These are phyloP conservation scores for Aspergillus ochraceus DNA, from an alignment of 2,329 filamentous ascomycete species.

Conservation along the genomic window DNA sequence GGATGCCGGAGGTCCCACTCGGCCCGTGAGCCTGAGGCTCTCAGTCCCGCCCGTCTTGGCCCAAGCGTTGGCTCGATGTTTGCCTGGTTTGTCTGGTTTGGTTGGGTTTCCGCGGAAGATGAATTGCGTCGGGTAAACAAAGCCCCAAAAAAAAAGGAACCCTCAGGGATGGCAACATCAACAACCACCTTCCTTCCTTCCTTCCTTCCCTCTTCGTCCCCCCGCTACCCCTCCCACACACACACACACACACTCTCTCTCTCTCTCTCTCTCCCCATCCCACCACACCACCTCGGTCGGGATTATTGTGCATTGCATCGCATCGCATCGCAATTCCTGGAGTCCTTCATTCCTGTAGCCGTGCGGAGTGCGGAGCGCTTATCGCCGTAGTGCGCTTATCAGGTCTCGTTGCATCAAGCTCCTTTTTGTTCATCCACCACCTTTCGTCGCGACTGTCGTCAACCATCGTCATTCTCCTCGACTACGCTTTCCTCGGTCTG, in stretches of 20 bases:
- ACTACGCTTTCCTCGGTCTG: background rate
- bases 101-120: background rate
- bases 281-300: background rate
- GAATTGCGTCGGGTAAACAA: background rate
- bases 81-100: too few relatives aligned
- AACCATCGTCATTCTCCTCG: slow-evolving; percentile 3
- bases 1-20: background rate
- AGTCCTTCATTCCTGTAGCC: background rate
- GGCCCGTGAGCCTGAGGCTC: background rate
- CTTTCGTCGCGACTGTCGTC: slow-evolving; percentile 12
- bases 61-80: too few relatives aligned
- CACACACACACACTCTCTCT: too few relatives aligned
- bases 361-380: slow-evolving; percentile 15
- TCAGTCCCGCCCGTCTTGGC: too few relatives aligned
- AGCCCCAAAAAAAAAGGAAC: background rate
- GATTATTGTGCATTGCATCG: background rate
- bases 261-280: background rate
- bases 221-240: too few relatives aligned
- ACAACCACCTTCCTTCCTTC: background rate
- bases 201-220: background rate
- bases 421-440: slow-evolving; percentile 8
- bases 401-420: slow-evolving; percentile 6
- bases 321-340: background rate
- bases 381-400: slow-evolving; percentile 26
- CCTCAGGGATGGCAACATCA: background rate